Percentiles rank a stretch among this genome's conserved stretches.
Conservation (phyloP, 306 rosid genomes). For the Cotoneaster glaucophyllus region DNA sequence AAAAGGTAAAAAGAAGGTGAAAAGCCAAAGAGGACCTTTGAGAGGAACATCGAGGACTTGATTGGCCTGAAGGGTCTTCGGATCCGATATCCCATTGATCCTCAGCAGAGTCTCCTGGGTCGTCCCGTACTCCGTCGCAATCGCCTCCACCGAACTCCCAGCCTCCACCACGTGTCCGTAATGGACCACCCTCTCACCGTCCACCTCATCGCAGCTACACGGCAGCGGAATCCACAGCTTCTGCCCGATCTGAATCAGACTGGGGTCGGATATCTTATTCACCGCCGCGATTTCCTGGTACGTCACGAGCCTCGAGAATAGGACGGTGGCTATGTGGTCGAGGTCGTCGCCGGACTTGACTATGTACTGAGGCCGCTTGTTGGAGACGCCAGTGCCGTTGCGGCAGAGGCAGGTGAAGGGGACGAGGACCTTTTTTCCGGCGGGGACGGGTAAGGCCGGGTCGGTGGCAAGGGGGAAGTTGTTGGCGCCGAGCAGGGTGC, state of each 20-base stretch:
- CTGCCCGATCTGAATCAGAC: conserved; percentile 25
- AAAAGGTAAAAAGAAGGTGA: neutral
- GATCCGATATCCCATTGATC: conserved; percentile 42
- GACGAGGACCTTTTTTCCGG: conserved; percentile 19
- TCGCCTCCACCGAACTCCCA: conserved; percentile 18
- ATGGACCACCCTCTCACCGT: conserved; percentile 43
- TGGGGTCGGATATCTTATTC: conserved; percentile 15
- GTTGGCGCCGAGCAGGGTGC: conserved; percentile 58
- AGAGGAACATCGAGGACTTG: conserved; percentile 85
- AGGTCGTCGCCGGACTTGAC: conserved; percentile 35
- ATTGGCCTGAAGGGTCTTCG: conserved; percentile 28
- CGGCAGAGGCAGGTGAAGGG: conserved; percentile 61
- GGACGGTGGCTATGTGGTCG: conserved; percentile 32
- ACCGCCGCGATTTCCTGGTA: conserved; percentile 31
- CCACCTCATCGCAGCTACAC: conserved; percentile 79
- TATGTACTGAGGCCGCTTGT: conserved; percentile 35
- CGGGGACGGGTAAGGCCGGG: neutral
- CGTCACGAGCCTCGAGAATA: conserved; percentile 35
- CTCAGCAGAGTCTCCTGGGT: conserved; percentile 28
- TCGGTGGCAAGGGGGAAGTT: conserved; percentile 18
- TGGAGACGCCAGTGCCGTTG: conserved; percentile 43
- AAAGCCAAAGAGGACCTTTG: conserved; percentile 30
- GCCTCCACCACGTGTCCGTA: conserved; percentile 34
- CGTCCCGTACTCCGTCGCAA: conserved; percentile 42
- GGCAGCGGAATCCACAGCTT: conserved; percentile 65